Evolutionary conservation across 2,329 filamentous ascomycete genomes (phyloP).

Genomic region (Colletotrichum abscissum): DNA sequence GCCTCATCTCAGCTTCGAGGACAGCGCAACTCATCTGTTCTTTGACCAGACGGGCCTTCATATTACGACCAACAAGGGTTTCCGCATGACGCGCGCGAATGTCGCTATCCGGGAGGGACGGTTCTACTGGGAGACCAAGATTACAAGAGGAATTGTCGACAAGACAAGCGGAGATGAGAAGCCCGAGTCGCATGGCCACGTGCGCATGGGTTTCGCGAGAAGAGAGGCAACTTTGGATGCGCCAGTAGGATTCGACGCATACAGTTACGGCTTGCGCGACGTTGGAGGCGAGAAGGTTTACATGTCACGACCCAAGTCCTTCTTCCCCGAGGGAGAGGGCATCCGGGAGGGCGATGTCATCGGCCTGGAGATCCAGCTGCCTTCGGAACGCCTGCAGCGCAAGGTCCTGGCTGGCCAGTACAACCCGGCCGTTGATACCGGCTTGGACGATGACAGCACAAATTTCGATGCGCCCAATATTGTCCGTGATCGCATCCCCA

Average conservation of each 20-base stretch:
- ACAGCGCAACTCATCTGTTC: conserved; percentile 86
- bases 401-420: conserved; percentile 90
- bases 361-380: conserved; percentile 90
- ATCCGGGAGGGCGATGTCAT: conserved; percentile 93
- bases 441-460: conserved; percentile 65
- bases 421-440: conserved; percentile 83
- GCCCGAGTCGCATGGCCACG: conserved; percentile 66
- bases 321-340: conserved; percentile 82
- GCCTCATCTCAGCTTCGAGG: conserved; percentile 91
- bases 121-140: conserved; percentile 94
- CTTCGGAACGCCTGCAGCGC: conserved; percentile 84
- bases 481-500: conserved; percentile 93
- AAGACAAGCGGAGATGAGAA: conserved; percentile 53
- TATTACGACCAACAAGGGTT: conserved; percentile 91
- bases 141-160: conserved; percentile 78
- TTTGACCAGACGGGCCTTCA: conserved; percentile 81
- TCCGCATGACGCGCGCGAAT: conserved; percentile 90
- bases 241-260: conserved; percentile 88
- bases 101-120: conserved; percentile 89
- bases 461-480: conserved; percentile 78
- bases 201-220: conserved; percentile 88
- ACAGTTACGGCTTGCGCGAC: conserved; percentile 94
- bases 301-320: conserved; percentile 92
- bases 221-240: conserved; percentile 85
- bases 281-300: conserved; percentile 91